Evolutionary conservation across 148 eudicot genomes (phyloP).

Genomic region (Diospyros lotus): DNA sequence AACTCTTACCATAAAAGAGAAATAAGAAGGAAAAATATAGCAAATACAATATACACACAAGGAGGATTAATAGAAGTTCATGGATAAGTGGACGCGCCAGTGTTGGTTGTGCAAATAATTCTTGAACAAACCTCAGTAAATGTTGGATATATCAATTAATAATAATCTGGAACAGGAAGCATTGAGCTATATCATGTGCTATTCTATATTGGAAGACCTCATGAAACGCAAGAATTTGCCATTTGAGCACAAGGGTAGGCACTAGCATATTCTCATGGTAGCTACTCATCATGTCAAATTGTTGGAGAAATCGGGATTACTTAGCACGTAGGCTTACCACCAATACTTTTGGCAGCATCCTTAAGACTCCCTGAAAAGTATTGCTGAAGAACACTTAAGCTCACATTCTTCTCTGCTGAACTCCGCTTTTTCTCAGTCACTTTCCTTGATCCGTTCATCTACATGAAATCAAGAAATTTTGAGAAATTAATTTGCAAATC

Average conservation of each 20-base stretch:
- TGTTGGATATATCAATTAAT: too few species aligned
- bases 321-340: slow-evolving; percentile 44
- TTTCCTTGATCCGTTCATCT: slow-evolving; percentile 37
- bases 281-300: not conserved
- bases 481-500: not conserved
- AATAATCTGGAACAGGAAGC: not conserved
- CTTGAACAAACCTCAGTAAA: not conserved
- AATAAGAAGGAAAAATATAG: too few species aligned
- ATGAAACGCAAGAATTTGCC: not conserved
- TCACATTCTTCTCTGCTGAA: slow-evolving; percentile 73
- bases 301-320: not conserved
- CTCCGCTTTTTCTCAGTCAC: slow-evolving; percentile 56
- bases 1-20: too few species aligned
- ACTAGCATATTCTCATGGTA: not conserved
- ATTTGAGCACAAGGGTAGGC: not conserved
- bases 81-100: not conserved
- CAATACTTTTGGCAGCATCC: slow-evolving; percentile 95
- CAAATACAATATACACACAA: too few species aligned
- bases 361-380: slow-evolving; percentile 93
- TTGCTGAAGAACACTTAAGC: slow-evolving; percentile 78
- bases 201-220: not conserved
- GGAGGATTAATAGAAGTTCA: not conserved
- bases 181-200: not conserved
- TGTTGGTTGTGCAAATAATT: not conserved
- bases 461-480: not conserved